Evolutionary conservation across 768 basidiomycete genomes (phyloP).

Genomic region (Boletellus emodensis): DNA sequence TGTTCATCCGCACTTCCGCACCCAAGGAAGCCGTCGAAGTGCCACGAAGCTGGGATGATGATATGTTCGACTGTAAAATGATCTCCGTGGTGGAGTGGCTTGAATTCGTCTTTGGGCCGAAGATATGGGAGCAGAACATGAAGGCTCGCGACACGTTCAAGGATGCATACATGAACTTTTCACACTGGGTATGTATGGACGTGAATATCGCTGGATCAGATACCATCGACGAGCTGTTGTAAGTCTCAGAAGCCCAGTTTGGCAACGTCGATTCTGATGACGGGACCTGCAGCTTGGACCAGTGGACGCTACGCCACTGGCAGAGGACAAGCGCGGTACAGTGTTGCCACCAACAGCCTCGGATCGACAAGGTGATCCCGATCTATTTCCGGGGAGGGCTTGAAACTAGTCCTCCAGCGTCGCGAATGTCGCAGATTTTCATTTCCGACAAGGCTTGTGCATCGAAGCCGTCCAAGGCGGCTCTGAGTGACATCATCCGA

Average conservation of each 20-base stretch:
- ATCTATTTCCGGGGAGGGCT: slow-evolving; percentile 9
- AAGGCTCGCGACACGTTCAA: slow-evolving; percentile 1
- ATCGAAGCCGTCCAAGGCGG: not conserved
- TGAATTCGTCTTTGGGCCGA: too few relatives aligned
- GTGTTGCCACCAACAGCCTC: slow-evolving; percentile 10
- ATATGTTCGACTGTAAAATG: too few relatives aligned
- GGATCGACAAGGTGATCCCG: slow-evolving; percentile 12
- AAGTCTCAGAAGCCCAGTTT: not conserved
- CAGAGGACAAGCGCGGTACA: slow-evolving; percentile 17
- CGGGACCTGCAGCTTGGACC: not conserved
- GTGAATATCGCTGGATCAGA: slow-evolving; percentile 1
- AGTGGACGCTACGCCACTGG: slow-evolving; percentile 12
- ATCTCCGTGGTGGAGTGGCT: too few relatives aligned
- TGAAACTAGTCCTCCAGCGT: not conserved
- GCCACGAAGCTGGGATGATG: too few relatives aligned
- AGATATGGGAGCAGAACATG: not conserved
- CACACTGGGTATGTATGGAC: too few relatives aligned
- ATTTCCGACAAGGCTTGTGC: slow-evolving; percentile 14
- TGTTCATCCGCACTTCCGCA: too few relatives aligned
- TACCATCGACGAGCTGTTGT: not conserved
- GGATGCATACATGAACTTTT: slow-evolving; percentile 7
- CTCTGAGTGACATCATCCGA: not conserved
- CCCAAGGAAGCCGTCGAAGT: too few relatives aligned
- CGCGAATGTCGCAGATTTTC: slow-evolving; percentile 12
- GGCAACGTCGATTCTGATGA: not conserved